Percentiles rank a stretch among this genome's conserved stretches.
These are phyloP conservation scores for Calonectria pseudoreteaudii DNA, from an alignment of 2,329 filamentous ascomycete species.

Conservation along the genomic window DNA sequence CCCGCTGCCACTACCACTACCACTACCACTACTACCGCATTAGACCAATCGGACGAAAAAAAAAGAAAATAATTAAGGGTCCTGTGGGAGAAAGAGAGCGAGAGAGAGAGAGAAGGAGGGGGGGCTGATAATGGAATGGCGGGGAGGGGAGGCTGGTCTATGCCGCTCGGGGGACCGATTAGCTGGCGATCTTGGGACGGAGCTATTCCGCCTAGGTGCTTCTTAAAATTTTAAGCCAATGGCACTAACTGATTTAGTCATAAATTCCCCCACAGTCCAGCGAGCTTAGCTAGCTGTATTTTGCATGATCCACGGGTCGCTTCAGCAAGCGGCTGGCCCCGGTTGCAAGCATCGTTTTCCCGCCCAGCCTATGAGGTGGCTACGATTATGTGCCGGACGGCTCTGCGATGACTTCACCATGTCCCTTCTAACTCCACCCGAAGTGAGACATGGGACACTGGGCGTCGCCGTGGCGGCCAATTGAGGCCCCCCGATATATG, in stretches of 20 bases:
- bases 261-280: conserved; percentile 9
- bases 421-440: conserved; percentile 9
- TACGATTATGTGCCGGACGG: conserved; percentile 1
- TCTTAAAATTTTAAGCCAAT: conserved; percentile 14
- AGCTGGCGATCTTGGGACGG: conserved; percentile 11
- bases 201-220: conserved; percentile 13
- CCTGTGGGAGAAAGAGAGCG: no score
- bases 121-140: neutral
- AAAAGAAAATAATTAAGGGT: neutral
- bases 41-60: neutral
- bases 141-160: neutral
- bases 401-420: conserved; percentile 15
- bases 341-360: conserved; percentile 4
- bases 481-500: neutral
- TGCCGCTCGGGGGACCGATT: neutral
- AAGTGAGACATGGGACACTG: conserved; percentile 16
- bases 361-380: conserved; percentile 6
- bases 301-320: conserved; percentile 15
- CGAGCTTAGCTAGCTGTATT: neutral
- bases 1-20: no score
- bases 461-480: conserved; percentile 14
- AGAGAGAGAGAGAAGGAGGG: no score
- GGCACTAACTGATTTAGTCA: conserved; percentile 17
- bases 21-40: no score
- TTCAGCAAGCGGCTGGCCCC: conserved; percentile 21